A percentile compares a stretch with the other conserved stretches of the same genome.
These are phyloP conservation scores for Pistacia integerrima DNA, from an alignment of 345 rosid species.

Conservation along the genomic window DNA sequence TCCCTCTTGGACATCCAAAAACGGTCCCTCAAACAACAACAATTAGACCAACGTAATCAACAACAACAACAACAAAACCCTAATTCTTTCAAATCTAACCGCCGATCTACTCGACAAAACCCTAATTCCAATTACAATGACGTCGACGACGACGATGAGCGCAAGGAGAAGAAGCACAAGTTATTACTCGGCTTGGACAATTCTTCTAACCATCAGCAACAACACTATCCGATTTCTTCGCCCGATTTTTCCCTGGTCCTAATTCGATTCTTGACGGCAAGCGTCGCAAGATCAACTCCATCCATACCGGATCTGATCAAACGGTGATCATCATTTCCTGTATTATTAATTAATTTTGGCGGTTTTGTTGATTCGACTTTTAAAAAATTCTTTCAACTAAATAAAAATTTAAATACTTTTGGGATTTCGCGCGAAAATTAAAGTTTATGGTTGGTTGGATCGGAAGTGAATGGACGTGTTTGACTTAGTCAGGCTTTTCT, in stretches of 20 bases:
- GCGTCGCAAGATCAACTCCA: constrained; percentile 38
- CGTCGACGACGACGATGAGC: constrained; percentile 76
- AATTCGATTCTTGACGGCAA: constrained; percentile 38
- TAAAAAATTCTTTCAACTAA: constrained; percentile 6
- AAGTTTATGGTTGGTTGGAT: constrained; percentile 37
- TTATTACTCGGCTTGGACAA: constrained; percentile 63
- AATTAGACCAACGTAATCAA: constrained; percentile 16
- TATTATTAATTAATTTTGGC: constrained; percentile 8
- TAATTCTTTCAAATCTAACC: constrained; percentile 35
- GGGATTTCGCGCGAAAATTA: constrained; percentile 61
- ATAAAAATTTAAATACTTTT: constrained; percentile 21
- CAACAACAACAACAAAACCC: constrained; percentile 41
- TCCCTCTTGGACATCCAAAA: constrained; percentile 91
- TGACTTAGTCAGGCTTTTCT: constrained; percentile 55
- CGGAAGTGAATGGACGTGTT: constrained; percentile 46
- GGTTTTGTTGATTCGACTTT: neutral
- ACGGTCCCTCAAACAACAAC: constrained; percentile 81
- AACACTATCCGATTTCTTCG: constrained; percentile 26
- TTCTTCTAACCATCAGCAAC: constrained; percentile 37
- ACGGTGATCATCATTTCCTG: constrained; percentile 43
- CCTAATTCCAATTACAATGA: constrained; percentile 31
- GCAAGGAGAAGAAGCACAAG: constrained; percentile 70
- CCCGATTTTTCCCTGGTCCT: constrained; percentile 18
- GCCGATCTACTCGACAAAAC: constrained; percentile 62
- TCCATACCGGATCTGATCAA: constrained; percentile 57